Evolutionary conservation across 495 filamentous ascomycete genomes (phyloP), one percentile per base, ranked within the genome.

Genomic region (Ramalina intermedia): DNA sequence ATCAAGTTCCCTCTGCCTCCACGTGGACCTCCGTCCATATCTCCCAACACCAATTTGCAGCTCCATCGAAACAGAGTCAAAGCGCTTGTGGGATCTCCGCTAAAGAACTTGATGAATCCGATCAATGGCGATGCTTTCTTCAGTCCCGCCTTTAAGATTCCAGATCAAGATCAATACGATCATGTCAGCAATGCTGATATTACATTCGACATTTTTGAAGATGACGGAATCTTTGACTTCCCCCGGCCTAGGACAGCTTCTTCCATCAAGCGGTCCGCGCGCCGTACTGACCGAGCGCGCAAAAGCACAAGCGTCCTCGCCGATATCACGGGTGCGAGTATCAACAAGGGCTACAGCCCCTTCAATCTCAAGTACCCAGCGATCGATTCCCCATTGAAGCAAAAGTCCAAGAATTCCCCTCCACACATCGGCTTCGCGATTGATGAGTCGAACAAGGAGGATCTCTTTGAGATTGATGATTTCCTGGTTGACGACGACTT

Each of bases 11-110:
- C 84, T 65, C 79, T 84, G 24, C 85, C 89, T 11, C 71, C 77
- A 1, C 84, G 82, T 58, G 82, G 87, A 23, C 87, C 87, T 17
- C 78, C 85, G 50, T 94, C 90, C 4, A 81, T 88, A 13, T 96
- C 90, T 9, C 91, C 91, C 0, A 93, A 88, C 62, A 96, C 91
- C 4, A 94, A 94, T 54, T 74, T 98, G n/a, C 81, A 83, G 37
- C 80, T 93, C 44, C 91, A 96, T 59, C 85, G 91, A 20, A 81
- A 88, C 51, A 82, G 76, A 39, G 86, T 98, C 45, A 80, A 80
- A 46, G 81, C 85, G 44, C 78, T 98, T 74, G 77, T 96, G 24
- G 87, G 88, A 29, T 95, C 91, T 4, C 90, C 91, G 1, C 76
- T 82, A 46, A 81, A 85, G 51, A 77, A 79, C 47, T 33, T 33